These are phyloP conservation scores for Athelia psychrophila DNA, from an alignment of 1,284 basidiomycete genomes.

Conservation along the genomic window DNA sequence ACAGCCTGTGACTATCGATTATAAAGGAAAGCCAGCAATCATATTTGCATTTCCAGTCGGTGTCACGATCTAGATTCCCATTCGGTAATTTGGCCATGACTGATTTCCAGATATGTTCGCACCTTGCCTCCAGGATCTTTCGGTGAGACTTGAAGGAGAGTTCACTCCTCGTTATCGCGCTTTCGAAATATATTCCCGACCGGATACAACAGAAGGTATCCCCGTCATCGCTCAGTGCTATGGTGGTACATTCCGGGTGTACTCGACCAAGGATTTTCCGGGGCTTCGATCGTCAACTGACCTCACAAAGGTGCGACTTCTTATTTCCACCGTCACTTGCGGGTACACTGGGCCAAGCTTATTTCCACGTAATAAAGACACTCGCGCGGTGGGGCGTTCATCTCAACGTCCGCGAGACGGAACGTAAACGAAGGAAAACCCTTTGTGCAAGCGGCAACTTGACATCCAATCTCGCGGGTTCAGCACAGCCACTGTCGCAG, in stretches of 20 bases:
- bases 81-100: background rate
- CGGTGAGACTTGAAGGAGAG: constrained; percentile 62
- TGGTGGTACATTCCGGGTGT: constrained; percentile 39
- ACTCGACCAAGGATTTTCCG: constrained; percentile 41
- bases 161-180: constrained; percentile 67
- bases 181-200: constrained; percentile 59
- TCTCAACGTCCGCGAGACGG: background rate
- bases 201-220: constrained; percentile 12
- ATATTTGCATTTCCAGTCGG: constrained; percentile 7
- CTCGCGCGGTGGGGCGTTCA: background rate
- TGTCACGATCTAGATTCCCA: constrained; percentile 6
- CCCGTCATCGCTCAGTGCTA: constrained; percentile 37
- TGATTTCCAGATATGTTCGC: background rate
- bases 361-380: background rate
- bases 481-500: too few relatives aligned
- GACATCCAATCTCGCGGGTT: too few relatives aligned
- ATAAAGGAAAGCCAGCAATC: background rate
- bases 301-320: constrained; percentile 33
- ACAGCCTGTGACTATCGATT: background rate
- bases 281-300: constrained; percentile 39
- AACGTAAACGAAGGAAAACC: background rate
- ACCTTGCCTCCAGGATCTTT: constrained; percentile 50
- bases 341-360: too few relatives aligned
- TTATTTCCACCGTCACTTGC: background rate
- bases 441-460: too few relatives aligned